Percentiles rank a stretch among this genome's conserved stretches.
Evolutionary conservation across 1,139 yeast species (phyloP).

Genomic region (Lodderomyces jiufengensis): DNA sequence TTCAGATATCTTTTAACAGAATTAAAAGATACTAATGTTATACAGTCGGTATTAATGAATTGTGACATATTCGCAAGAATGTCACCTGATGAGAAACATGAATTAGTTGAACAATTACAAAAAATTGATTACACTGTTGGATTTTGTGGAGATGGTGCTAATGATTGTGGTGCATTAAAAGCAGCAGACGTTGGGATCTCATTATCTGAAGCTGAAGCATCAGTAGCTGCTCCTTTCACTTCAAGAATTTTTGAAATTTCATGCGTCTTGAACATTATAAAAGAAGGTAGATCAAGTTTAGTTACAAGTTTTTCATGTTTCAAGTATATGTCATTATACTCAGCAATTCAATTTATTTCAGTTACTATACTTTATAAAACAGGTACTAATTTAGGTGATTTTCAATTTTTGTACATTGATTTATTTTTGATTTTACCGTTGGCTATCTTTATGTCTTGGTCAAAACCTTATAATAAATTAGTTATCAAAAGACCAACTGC

Average conservation of each 20-base stretch:
- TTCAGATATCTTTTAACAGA: constrained; percentile 72
- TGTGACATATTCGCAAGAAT: constrained; percentile 87
- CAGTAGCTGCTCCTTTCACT: constrained; percentile 98
- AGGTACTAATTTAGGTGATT: constrained; percentile 95
- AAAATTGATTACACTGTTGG: constrained; percentile 87
- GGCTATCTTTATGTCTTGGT: constrained; percentile 97
- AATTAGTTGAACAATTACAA: constrained; percentile 83
- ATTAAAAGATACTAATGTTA: constrained; percentile 34
- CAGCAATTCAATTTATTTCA: constrained; percentile 91
- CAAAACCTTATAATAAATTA: constrained; percentile 66
- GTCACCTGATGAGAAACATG: constrained; percentile 99
- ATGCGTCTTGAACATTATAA: constrained; percentile 85
- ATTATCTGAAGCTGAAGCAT: constrained; percentile 94
- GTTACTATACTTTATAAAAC: constrained; percentile 80
- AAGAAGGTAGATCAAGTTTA: constrained; percentile 91
- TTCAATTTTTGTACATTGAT: constrained; percentile 93
- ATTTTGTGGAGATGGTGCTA: constrained; percentile 96
- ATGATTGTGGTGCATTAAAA: constrained; percentile 96
- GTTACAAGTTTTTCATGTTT: constrained; percentile 96
- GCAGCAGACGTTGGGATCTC: constrained; percentile 98
- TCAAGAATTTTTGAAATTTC: constrained; percentile 85
- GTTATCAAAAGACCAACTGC: constrained; percentile 86
- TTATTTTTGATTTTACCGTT: constrained; percentile 84
- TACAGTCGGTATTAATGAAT: constrained; percentile 63
- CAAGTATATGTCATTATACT: constrained; percentile 95